Evolutionary conservation across 805 yeast genomes (phyloP).

Genomic region (Candida cerambycidarum): DNA sequence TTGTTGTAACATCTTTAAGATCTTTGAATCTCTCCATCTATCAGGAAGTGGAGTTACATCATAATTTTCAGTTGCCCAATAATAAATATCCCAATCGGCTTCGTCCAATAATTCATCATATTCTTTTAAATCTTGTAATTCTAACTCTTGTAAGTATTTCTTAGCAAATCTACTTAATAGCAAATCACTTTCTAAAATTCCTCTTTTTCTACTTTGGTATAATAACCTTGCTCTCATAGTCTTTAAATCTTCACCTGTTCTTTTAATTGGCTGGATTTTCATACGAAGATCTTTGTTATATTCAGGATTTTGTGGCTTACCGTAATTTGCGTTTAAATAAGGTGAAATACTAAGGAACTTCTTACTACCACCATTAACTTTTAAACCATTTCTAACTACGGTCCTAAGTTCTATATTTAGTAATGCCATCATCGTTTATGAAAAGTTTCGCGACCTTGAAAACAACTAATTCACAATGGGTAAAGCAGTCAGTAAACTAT

Average conservation of each 20-base stretch:
- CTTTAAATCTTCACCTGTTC: constrained; percentile 71
- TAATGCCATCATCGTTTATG: background rate
- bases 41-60: constrained; percentile 85
- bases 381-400: background rate
- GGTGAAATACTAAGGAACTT: too few relatives aligned
- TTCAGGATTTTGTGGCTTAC: constrained; percentile 44
- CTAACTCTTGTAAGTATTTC: constrained; percentile 59
- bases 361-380: too few relatives aligned
- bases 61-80: constrained; percentile 91
- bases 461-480: constrained; percentile 59
- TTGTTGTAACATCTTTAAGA: constrained; percentile 66
- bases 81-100: constrained; percentile 98
- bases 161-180: constrained; percentile 84
- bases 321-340: constrained; percentile 25
- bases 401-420: background rate
- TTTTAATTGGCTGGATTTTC: constrained; percentile 74
- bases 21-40: constrained; percentile 69
- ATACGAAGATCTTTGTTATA: constrained; percentile 31
- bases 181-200: constrained; percentile 90
- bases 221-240: constrained; percentile 81
- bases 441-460: background rate
- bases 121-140: constrained; percentile 70
- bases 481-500: constrained; percentile 86
- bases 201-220: constrained; percentile 92
- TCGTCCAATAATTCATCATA: constrained; percentile 85